Base-by-base conservation (phyloP, 2,329 filamentous ascomycete genomes). In the Fusarium verticillioides region DNA sequence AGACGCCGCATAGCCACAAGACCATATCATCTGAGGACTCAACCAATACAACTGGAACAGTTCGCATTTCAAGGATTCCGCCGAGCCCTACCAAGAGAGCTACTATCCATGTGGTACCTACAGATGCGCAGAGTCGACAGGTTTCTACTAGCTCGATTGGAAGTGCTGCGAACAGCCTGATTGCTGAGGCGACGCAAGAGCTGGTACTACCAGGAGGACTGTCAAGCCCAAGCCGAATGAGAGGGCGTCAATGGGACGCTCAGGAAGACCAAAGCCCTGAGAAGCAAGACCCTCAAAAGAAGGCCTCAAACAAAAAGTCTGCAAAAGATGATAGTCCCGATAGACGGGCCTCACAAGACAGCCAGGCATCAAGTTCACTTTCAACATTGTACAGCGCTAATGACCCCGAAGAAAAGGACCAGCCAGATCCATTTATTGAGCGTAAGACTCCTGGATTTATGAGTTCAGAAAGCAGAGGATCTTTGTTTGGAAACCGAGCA, bases 351-450 rank as follows among this genome's bases (percentile, higher is more conserved):
- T 86, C 85, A 0, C 63, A 78, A 8, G 81, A 83, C 8, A 88
- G 85, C 69, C 82, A 86, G 13, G 80, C 83, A 19, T 89, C 87
- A 0, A 89, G 87, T 43, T 85, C 87, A 5, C 80, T 90, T 9
- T 90, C 88, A 8, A 90, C 88, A 1, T 78, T 90, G 9, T 89
- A 89, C 70, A 89, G 87, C 65, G 86, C 85, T 53, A 86, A 87
- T 36, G 87, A 88, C 60, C 80, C 82, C 2, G 83, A 85, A 13
- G 83, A 84, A 11, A 79, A 79, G 23, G 72, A 77, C 7, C 58
- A 70, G 21, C 50, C 77, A 28, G 82, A 83, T 36, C 81, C 82
- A 0, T 83, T 83, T 52, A 73, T 81, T 2, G 81, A 81, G 54
- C 61, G 40, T 9, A 65, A 44, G 36, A 40, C 26, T 4, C 49